These are phyloP conservation scores for Azolla pinnata DNA, from an alignment of 75 land plant genomes.

Conservation along the genomic window DNA sequence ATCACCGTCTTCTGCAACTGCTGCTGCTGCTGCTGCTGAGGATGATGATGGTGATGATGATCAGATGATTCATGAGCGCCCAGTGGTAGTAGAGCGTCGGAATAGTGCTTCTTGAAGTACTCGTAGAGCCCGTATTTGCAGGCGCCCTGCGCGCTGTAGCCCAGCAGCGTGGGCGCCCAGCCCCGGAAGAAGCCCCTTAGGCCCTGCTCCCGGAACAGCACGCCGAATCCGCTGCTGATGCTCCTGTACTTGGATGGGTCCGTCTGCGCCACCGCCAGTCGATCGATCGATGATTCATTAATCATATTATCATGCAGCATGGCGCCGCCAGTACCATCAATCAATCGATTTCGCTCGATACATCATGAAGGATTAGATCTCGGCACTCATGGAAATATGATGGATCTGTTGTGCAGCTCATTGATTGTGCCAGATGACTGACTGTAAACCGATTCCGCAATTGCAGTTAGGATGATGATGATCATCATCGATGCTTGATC, in stretches of 20 bases:
- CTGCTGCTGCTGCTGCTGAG: too few relatives aligned
- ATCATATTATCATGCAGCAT: not conserved
- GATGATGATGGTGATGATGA: too few relatives aligned
- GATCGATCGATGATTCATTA: not conserved
- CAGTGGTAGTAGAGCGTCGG: constrained; percentile 74
- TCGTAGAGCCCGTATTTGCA: constrained; percentile 91
- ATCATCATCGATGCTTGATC: too few relatives aligned
- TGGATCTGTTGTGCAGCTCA: too few relatives aligned
- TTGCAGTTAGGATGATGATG: too few relatives aligned
- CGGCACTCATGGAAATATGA: too few relatives aligned
- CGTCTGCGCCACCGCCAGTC: constrained; percentile 31
- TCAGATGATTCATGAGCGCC: too few relatives aligned
- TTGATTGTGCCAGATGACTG: not conserved
- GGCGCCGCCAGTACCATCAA: not conserved
- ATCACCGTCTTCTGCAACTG: constrained; percentile 75
- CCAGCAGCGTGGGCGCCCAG: constrained; percentile 85
- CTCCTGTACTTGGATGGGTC: constrained; percentile 83
- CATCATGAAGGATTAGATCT: not conserved
- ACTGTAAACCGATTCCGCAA: not conserved
- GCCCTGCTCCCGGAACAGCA: constrained; percentile 63
- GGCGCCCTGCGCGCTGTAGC: constrained; percentile 92
- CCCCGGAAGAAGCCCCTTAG: constrained; percentile 63
- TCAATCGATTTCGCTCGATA: not conserved
- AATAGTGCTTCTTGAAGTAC: constrained; percentile 85
- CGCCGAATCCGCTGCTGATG: constrained; percentile 50